These are phyloP conservation scores for Metschnikowia henanensis DNA, from an alignment of 805 yeast genomes.

Conservation along the genomic window DNA sequence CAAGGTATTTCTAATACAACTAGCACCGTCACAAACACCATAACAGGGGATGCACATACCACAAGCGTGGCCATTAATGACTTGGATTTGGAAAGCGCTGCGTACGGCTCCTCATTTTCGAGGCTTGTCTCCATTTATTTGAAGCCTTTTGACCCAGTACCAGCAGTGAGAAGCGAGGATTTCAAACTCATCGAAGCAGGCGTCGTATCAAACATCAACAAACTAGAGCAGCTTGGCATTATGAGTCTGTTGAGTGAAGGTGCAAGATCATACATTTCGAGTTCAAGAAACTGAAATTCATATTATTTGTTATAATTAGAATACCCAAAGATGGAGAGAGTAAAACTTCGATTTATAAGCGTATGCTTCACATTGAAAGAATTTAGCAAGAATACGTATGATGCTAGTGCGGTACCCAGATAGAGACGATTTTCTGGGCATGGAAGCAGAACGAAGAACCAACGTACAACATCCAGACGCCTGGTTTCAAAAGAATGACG, in stretches of 20 bases:
- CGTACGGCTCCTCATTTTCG: conserved; percentile 88
- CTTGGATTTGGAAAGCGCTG: conserved; percentile 58
- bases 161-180: conserved; percentile 44
- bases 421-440: no score
- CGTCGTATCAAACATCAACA: conserved; percentile 27
- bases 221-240: conserved; percentile 25
- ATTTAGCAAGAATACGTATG: no score
- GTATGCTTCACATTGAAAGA: no score
- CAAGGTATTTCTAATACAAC: conserved; percentile 26
- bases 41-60: conserved; percentile 19
- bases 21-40: conserved; percentile 19
- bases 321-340: no score
- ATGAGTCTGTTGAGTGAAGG: conserved; percentile 28
- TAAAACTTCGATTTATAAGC: no score
- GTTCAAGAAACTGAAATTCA: conserved; percentile 3
- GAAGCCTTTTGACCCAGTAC: conserved; percentile 70
- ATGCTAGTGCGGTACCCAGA: no score
- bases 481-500: no score
- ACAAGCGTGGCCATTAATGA: conserved; percentile 40
- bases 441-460: no score
- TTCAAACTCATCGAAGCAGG: conserved; percentile 27
- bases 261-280: conserved; percentile 12
- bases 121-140: conserved; percentile 62
- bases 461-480: no score
- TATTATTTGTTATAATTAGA: no score